Conservation (phyloP, 306 rosid species). For the Sesbania bispinosa region DNA sequence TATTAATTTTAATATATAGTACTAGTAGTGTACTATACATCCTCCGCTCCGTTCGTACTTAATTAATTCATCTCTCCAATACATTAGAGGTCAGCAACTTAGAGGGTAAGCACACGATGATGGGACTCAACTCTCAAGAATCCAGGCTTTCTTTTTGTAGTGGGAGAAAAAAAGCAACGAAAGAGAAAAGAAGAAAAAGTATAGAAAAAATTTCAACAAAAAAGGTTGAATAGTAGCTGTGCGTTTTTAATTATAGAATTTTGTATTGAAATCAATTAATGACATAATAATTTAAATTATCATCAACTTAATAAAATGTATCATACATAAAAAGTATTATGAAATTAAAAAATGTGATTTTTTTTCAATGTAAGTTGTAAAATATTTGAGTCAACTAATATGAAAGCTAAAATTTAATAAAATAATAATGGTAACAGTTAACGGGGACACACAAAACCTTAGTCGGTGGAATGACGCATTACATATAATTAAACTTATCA, state of each 20-base stretch:
- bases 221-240: not conserved
- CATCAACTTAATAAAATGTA: not conserved
- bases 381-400: not conserved
- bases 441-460: too few relatives aligned
- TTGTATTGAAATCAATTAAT: too few relatives aligned
- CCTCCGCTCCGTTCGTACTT: too few relatives aligned
- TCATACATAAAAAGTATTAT: not conserved
- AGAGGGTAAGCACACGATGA: conserved; percentile 17
- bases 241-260: not conserved
- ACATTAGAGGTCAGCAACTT: conserved; percentile 16
- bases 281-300: not conserved
- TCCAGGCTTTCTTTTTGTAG: conserved; percentile 22
- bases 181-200: not conserved
- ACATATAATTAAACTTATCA: not conserved
- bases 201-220: too few relatives aligned
- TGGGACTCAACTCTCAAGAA: conserved; percentile 34
- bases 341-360: not conserved
- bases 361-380: not conserved
- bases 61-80: not conserved
- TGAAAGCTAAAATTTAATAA: not conserved
- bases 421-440: not conserved
- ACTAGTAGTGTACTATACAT: too few relatives aligned
- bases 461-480: too few relatives aligned
- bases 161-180: conserved; percentile 25
- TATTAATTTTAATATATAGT: too few relatives aligned